These are phyloP conservation scores for Suillus subluteus DNA, from an alignment of 768 basidiomycete species.

Conservation along the genomic window DNA sequence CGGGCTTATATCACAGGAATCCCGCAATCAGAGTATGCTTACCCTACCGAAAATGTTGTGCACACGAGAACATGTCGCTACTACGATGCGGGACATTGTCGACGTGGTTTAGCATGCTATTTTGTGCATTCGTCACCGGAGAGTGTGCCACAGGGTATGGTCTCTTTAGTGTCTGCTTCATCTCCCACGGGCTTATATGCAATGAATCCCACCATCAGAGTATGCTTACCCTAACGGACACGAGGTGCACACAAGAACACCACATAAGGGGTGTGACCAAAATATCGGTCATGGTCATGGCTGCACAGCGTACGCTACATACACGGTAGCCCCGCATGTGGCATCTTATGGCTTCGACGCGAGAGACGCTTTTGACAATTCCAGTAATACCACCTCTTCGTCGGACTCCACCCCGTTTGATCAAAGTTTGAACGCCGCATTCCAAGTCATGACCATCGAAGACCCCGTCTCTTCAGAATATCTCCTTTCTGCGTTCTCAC, in stretches of 20 bases:
- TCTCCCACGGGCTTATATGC: not conserved
- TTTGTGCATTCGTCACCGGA: constrained; percentile 24
- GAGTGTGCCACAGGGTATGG: not conserved
- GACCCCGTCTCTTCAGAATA: not conserved
- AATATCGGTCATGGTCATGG: not conserved
- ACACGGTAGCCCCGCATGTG: not conserved
- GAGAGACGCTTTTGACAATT: not conserved
- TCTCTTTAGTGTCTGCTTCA: not conserved
- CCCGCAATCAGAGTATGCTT: not conserved
- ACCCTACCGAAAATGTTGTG: not conserved
- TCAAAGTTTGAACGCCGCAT: not conserved
- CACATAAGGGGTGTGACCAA: not conserved
- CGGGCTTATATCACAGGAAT: not conserved
- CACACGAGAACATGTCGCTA: not conserved
- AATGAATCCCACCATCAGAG: not conserved
- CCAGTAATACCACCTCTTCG: not conserved
- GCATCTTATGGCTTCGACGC: not conserved
- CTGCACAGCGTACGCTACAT: not conserved
- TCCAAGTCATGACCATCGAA: not conserved
- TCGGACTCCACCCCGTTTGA: not conserved
- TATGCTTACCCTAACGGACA: not conserved
- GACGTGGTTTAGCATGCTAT: constrained; percentile 30
- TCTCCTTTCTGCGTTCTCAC: not conserved
- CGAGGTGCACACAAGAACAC: not conserved
- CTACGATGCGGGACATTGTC: constrained; percentile 29